phyloP scores from a whole-genome alignment of 164 flowering plant species.

The Akebia trifoliata region DNA sequence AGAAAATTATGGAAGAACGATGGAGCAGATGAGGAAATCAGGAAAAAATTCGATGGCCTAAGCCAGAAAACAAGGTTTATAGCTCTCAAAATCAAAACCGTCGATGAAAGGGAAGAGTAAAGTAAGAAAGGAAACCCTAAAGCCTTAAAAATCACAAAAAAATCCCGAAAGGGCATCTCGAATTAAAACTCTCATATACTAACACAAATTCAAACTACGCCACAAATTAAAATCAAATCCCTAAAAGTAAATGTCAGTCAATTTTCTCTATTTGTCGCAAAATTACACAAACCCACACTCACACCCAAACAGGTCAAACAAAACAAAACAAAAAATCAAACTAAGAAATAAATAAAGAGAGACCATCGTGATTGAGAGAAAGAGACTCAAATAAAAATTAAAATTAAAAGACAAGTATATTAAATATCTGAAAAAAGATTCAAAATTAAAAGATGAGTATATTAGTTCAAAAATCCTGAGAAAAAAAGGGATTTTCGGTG shows the following conservation, averaged over 20 bases:
- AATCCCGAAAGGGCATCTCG: conserved; percentile 19
- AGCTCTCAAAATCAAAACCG: conserved; percentile 23
- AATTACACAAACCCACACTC: conserved; percentile 1
- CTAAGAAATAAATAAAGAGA: conserved; percentile 5
- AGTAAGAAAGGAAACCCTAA: conserved; percentile 36
- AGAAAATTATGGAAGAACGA: conserved; percentile 16
- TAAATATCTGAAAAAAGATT: no score
- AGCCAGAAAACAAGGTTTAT: background rate
- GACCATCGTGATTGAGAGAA: conserved; percentile 12
- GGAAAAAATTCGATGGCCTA: conserved; percentile 10
- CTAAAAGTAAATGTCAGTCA: conserved; percentile 26
- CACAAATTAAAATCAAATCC: conserved; percentile 20
- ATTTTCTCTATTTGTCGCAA: conserved; percentile 15
- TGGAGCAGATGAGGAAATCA: conserved; percentile 12
- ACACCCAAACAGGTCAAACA: conserved; percentile 23
- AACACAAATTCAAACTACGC: conserved; percentile 9
- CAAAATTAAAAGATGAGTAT: background rate
- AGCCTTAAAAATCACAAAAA: conserved; percentile 19
- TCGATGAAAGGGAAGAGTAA: conserved; percentile 14
- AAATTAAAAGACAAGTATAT: background rate
- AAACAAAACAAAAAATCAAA: conserved; percentile 1
- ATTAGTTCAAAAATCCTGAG: conserved; percentile 3
- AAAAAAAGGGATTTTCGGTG: background rate
- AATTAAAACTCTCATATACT: background rate
- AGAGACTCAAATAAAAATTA: conserved; percentile 13